Evolutionary conservation across 768 basidiomycete genomes (phyloP).

Genomic region (Melanogaster broomeanus): DNA sequence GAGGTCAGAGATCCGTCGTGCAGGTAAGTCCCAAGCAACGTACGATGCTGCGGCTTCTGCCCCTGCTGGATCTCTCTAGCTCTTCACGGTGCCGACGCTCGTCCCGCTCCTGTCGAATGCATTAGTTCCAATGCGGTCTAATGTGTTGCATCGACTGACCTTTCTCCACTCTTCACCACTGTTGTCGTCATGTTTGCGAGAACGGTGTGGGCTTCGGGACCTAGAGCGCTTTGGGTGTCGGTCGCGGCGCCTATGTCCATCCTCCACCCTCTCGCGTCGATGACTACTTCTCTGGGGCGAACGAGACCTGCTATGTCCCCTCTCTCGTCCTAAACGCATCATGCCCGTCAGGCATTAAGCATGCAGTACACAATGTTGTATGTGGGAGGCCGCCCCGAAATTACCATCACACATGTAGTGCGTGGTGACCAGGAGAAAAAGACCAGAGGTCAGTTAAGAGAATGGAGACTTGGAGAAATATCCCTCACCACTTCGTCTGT

Average conservation of each 20-base stretch:
- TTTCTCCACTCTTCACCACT: constrained; percentile 2
- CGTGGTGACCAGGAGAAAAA: constrained; percentile 27
- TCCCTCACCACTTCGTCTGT: constrained; percentile 27
- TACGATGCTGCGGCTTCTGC: constrained; percentile 31
- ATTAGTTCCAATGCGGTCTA: background rate
- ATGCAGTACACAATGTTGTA: background rate
- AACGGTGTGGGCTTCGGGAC: constrained; percentile 19
- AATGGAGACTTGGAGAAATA: background rate
- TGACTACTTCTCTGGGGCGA: constrained; percentile 19
- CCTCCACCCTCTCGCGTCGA: constrained; percentile 10
- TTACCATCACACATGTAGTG: constrained; percentile 8
- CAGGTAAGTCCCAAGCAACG: constrained; percentile 7
- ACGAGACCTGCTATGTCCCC: constrained; percentile 24
- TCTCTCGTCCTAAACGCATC: constrained; percentile 15
- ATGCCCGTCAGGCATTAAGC: background rate
- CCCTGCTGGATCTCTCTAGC: constrained; percentile 3
- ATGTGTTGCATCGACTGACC: background rate
- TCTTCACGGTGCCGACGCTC: constrained; percentile 2
- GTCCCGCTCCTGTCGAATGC: constrained; percentile 6
- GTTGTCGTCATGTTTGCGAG: constrained; percentile 2
- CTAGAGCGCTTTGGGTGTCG: constrained; percentile 24
- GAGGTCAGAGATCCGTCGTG: constrained; percentile 19
- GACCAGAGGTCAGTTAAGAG: constrained; percentile 22
- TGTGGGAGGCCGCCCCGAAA: constrained; percentile 16
- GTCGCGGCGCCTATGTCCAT: constrained; percentile 4